Percentiles rank a stretch among this genome's conserved stretches.
phyloP scores from a whole-genome alignment of 2,329 filamentous ascomycete genomes.

The Claviceps sorghi region DNA sequence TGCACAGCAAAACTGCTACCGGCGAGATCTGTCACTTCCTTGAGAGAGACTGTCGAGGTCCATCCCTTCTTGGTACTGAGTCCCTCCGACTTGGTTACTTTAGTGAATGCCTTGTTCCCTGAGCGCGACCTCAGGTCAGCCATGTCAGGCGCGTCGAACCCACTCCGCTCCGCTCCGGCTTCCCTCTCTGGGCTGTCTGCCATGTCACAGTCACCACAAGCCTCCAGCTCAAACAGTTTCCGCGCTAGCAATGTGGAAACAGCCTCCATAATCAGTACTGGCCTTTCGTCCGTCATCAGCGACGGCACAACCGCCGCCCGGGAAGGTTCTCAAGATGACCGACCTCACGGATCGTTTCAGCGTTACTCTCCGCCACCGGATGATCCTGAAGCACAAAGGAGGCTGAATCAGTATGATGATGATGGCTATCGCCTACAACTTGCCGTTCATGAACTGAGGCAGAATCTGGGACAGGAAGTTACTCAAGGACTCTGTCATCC shows the following conservation, averaged over 20 bases:
- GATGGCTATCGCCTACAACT: constrained; percentile 51
- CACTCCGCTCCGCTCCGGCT: constrained; percentile 49
- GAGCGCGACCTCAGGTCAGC: constrained; percentile 53
- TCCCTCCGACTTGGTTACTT: constrained; percentile 61
- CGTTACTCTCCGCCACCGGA: constrained; percentile 39
- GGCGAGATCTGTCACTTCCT: constrained; percentile 55
- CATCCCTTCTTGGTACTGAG: constrained; percentile 70
- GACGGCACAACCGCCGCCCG: constrained; percentile 48
- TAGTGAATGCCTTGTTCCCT: constrained; percentile 75
- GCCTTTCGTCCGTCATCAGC: constrained; percentile 57
- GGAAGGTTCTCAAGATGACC: constrained; percentile 47
- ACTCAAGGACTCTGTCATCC: constrained; percentile 59
- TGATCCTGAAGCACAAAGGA: constrained; percentile 29
- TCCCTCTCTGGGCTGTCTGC: constrained; percentile 53
- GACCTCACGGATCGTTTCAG: constrained; percentile 31
- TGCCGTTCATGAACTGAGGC: constrained; percentile 57
- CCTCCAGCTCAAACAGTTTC: constrained; percentile 39
- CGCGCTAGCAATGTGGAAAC: constrained; percentile 39
- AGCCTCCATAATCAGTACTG: constrained; percentile 57
- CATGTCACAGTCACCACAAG: constrained; percentile 56
- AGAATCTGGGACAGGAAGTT: constrained; percentile 47
- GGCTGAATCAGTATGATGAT: constrained; percentile 41
- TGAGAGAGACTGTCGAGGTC: constrained; percentile 63
- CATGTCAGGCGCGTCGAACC: constrained; percentile 46
- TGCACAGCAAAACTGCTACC: constrained; percentile 47